Evolutionary conservation across 2,329 filamentous ascomycete genomes (phyloP).

Genomic region (Ascosphaera acerosa): DNA sequence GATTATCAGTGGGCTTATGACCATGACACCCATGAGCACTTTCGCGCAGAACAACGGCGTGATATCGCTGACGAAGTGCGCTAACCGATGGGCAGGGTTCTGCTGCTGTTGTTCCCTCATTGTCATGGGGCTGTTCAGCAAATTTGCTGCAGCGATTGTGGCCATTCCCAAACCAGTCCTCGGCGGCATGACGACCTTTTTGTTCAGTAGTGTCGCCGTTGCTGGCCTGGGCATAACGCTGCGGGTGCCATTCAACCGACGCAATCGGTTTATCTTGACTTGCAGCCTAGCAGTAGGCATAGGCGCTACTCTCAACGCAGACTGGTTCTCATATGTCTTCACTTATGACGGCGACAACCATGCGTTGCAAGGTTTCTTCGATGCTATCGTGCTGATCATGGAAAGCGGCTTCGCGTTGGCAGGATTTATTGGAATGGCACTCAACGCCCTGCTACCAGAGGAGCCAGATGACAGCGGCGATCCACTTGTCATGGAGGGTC

Average conservation of each 20-base stretch:
- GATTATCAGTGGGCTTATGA: slow-evolving; percentile 35
- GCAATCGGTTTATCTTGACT: slow-evolving; percentile 41
- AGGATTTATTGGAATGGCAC: slow-evolving; percentile 42
- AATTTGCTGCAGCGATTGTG: slow-evolving; percentile 42
- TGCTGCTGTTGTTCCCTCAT: slow-evolving; percentile 39
- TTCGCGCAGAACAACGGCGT: slow-evolving; percentile 48
- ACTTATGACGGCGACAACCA: slow-evolving; percentile 31
- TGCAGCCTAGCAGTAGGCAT: slow-evolving; percentile 35
- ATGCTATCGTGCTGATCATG: slow-evolving; percentile 38
- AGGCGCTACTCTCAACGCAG: slow-evolving; percentile 23
- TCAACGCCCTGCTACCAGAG: slow-evolving; percentile 48
- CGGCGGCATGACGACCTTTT: slow-evolving; percentile 32
- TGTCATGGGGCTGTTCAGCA: slow-evolving; percentile 44
- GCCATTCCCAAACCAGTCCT: slow-evolving; percentile 31
- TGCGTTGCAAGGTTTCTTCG: slow-evolving; percentile 33
- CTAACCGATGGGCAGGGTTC: slow-evolving; percentile 42
- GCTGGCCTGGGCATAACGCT: slow-evolving; percentile 41
- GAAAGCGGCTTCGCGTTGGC: slow-evolving; percentile 37
- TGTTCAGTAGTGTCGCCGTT: slow-evolving; percentile 39
- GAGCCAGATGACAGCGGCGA: slow-evolving; percentile 42
- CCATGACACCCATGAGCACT: slow-evolving; percentile 41
- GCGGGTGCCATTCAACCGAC: slow-evolving; percentile 34
- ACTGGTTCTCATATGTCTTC: slow-evolving; percentile 24
- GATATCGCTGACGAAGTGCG: slow-evolving; percentile 40
- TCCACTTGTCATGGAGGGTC: slow-evolving; percentile 5